Percentiles rank a stretch among this genome's conserved stretches.
These are phyloP conservation scores for Xylariaceae sp. DNA, from an alignment of 2,329 filamentous ascomycete genomes.

Conservation along the genomic window DNA sequence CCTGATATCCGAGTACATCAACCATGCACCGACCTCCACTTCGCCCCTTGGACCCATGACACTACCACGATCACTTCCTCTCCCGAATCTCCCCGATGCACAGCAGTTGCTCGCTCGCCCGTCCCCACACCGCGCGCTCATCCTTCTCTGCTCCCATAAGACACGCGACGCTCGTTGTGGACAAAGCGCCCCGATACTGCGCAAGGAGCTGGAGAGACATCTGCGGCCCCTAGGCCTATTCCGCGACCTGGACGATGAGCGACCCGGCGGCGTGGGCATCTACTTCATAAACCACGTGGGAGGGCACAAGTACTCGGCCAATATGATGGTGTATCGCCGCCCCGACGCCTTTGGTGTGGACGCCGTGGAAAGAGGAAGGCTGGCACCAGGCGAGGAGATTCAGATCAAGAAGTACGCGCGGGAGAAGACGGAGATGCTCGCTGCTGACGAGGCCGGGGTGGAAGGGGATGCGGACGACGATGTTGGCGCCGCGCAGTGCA, in stretches of 20 bases:
- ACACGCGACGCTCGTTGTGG: conserved; percentile 95
- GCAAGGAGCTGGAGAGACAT: conserved; percentile 83
- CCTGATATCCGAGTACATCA: conserved; percentile 67
- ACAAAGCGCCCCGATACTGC: conserved; percentile 85
- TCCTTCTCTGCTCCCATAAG: conserved; percentile 89
- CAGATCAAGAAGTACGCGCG: conserved; percentile 29
- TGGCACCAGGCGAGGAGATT: conserved; percentile 37
- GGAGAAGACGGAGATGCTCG: conserved; percentile 31
- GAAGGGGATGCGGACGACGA: conserved; percentile 32
- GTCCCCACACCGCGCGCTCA: conserved; percentile 78
- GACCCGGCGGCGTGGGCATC: conserved; percentile 87
- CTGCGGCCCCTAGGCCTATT: conserved; percentile 78
- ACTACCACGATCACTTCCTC: conserved; percentile 35
- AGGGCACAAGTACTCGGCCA: conserved; percentile 93
- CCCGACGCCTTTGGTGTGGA: conserved; percentile 55
- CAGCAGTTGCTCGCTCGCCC: conserved; percentile 47
- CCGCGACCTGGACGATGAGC: conserved; percentile 80
- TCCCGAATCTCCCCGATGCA: conserved; percentile 27
- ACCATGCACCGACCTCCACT: conserved; percentile 67
- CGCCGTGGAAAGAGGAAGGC: conserved; percentile 37
- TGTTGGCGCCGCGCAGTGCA: conserved; percentile 74
- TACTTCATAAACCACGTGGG: conserved; percentile 97
- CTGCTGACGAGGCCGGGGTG: conserved; percentile 28
- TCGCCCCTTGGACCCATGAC: conserved; percentile 50
- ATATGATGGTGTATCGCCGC: conserved; percentile 84